These are phyloP conservation scores for Linnemannia exigua DNA, from an alignment of 192 early-diverging fungal genomes.

Conservation along the genomic window DNA sequence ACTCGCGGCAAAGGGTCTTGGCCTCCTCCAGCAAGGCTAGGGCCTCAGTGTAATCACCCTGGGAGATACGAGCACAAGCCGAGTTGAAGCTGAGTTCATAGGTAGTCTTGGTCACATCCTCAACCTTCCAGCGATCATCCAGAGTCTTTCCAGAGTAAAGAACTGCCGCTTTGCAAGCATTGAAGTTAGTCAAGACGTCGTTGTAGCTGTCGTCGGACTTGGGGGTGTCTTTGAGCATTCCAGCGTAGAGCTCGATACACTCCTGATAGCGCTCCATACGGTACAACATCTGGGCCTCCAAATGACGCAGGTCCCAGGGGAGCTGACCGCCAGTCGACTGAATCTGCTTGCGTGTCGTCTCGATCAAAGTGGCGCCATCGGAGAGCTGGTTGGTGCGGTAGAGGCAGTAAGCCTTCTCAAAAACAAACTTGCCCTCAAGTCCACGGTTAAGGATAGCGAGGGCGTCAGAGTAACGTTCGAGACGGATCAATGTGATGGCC, in stretches of 20 bases:
- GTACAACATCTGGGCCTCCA: slow-evolving; percentile 82
- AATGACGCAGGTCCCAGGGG: slow-evolving; percentile 58
- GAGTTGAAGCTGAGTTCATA: slow-evolving; percentile 80
- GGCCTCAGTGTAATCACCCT: slow-evolving; percentile 67
- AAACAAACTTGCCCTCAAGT: slow-evolving; percentile 55
- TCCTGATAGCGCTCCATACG: slow-evolving; percentile 68
- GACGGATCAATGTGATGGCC: slow-evolving; percentile 67
- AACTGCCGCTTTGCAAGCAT: slow-evolving; percentile 66
- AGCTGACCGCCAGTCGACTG: slow-evolving; percentile 19
- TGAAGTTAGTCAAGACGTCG: slow-evolving; percentile 66
- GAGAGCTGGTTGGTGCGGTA: slow-evolving; percentile 72
- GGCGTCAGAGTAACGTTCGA: slow-evolving; percentile 70
- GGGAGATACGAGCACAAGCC: slow-evolving; percentile 70
- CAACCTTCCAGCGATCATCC: slow-evolving; percentile 30
- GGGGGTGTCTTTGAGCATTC: slow-evolving; percentile 58
- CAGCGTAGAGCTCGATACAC: slow-evolving; percentile 58
- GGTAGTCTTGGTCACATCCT: slow-evolving; percentile 49
- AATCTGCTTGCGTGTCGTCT: slow-evolving; percentile 38
- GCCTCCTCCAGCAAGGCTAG: slow-evolving; percentile 67
- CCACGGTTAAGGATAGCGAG: slow-evolving; percentile 59
- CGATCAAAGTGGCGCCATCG: slow-evolving; percentile 61
- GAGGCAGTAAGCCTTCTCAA: slow-evolving; percentile 75
- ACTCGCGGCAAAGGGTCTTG: slow-evolving; percentile 63
- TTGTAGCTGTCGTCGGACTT: slow-evolving; percentile 60
- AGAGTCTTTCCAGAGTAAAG: slow-evolving; percentile 54